Percentiles rank a stretch among this genome's conserved stretches.
These are phyloP conservation scores for Musa acuminata DNA, from an alignment of 176 grass and related monocot genomes.

Conservation along the genomic window DNA sequence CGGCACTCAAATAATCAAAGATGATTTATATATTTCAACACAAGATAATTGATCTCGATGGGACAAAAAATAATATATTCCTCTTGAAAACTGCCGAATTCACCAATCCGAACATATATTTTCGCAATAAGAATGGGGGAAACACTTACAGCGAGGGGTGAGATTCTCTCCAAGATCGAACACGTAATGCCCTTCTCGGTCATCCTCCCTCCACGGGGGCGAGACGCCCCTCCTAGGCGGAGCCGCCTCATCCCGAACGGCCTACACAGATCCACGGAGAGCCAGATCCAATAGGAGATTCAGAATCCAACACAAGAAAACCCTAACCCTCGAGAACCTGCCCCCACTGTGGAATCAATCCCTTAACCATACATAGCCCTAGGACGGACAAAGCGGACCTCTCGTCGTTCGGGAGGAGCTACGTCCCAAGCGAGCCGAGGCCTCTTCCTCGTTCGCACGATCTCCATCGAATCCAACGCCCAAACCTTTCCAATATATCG, in stretches of 20 bases:
- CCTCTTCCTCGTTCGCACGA: slow-evolving; percentile 54
- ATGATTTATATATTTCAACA: too few species aligned
- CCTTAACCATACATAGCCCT: slow-evolving; percentile 12
- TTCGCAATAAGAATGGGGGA: background rate
- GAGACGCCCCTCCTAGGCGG: slow-evolving; percentile 48
- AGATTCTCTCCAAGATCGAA: slow-evolving; percentile 95
- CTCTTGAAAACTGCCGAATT: background rate
- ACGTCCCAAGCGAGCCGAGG: slow-evolving; percentile 38
- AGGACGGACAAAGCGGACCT: slow-evolving; percentile 26
- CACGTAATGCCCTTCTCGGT: slow-evolving; percentile 82
- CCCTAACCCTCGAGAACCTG: slow-evolving; percentile 6
- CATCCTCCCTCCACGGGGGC: slow-evolving; percentile 68
- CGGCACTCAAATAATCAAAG: too few species aligned
- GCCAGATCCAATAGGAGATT: slow-evolving; percentile 6
- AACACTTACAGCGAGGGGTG: slow-evolving; percentile 64
- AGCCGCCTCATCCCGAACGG: slow-evolving; percentile 9
- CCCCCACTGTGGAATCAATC: slow-evolving; percentile 14
- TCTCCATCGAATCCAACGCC: slow-evolving; percentile 45
- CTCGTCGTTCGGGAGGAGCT: slow-evolving; percentile 36
- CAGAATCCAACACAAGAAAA: slow-evolving; percentile 28
- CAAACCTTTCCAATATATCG: background rate
- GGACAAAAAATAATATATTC: background rate
- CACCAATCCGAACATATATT: background rate
- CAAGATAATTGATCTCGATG: too few species aligned
- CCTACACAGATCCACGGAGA: slow-evolving; percentile 20